phyloP scores from a whole-genome alignment of 176 grass and related monocot genomes.

The Rhipidocladum racemiflorum region DNA sequence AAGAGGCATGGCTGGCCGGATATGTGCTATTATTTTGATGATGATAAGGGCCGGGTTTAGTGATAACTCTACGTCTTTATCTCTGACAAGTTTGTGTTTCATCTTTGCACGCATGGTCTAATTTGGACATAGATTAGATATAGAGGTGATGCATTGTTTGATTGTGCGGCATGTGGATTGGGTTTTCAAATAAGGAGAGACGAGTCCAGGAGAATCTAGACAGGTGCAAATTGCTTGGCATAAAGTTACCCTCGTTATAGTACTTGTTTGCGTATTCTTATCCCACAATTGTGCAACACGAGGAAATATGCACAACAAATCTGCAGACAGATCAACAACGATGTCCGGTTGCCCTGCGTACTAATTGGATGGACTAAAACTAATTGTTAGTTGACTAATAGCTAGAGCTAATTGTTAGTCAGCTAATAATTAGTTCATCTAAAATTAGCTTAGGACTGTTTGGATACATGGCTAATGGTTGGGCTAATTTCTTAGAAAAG shows the following conservation, averaged over 20 bases:
- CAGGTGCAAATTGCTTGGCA: neutral
- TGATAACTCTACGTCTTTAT: neutral
- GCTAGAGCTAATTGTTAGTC: too few relatives aligned
- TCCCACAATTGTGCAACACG: neutral
- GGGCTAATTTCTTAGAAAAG: too few relatives aligned
- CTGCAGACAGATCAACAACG: neutral
- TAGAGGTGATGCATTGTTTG: neutral
- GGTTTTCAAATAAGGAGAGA: neutral
- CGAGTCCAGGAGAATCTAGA: neutral
- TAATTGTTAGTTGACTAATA: too few relatives aligned
- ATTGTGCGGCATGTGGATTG: neutral
- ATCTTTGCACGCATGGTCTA: neutral
- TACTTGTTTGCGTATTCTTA: neutral
- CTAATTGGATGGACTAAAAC: too few relatives aligned
- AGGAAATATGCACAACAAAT: neutral
- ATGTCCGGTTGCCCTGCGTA: neutral
- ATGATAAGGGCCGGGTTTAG: neutral
- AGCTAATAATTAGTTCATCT: too few relatives aligned
- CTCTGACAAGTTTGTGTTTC: neutral
- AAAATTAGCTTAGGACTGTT: too few relatives aligned
- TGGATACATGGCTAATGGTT: too few relatives aligned
- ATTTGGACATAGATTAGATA: neutral
- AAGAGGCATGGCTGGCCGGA: neutral
- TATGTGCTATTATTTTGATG: neutral
- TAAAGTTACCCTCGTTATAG: neutral